phyloP scores from a whole-genome alignment of 139 green algal species.

The Trebouxia sp. region DNA sequence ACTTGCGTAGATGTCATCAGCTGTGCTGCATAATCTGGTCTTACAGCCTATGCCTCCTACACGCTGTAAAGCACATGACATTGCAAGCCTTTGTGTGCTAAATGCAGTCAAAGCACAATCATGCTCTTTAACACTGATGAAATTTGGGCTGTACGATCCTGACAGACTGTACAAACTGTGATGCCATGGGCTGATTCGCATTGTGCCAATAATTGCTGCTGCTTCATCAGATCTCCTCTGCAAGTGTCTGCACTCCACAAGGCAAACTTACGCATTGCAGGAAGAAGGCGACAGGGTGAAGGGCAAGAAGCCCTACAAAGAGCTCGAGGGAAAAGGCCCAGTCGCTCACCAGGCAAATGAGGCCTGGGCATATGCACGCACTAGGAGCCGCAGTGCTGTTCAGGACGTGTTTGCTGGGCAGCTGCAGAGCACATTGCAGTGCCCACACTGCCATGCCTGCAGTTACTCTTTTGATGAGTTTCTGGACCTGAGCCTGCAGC shows the following conservation, averaged over 20 bases:
- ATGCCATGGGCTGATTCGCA: constrained; percentile 64
- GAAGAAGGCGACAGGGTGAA: constrained; percentile 51
- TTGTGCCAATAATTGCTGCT: constrained; percentile 54
- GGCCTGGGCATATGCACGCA: constrained; percentile 54
- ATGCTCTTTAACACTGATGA: too few species aligned
- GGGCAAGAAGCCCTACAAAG: constrained; percentile 51
- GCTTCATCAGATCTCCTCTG: constrained; percentile 71
- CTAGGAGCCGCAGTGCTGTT: constrained; percentile 65
- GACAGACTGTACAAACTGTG: too few species aligned
- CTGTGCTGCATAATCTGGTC: too few species aligned
- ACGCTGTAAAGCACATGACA: too few species aligned
- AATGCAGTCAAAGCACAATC: too few species aligned
- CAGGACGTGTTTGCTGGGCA: constrained; percentile 79
- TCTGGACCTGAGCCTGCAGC: constrained; percentile 69
- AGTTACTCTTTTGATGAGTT: constrained; percentile 78
- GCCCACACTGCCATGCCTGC: constrained; percentile 50
- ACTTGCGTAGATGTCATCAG: too few species aligned
- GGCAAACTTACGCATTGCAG: constrained; percentile 43
- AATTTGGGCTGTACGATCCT: too few species aligned
- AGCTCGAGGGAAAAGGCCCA: constrained; percentile 59
- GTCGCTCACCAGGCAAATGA: constrained; percentile 67
- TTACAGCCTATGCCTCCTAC: too few species aligned
- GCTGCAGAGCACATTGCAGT: constrained; percentile 75
- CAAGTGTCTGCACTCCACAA: too few species aligned
- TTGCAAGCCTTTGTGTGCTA: too few species aligned